A percentile compares a stretch with the other conserved stretches of the same genome.
phyloP scores from a whole-genome alignment of 1,284 basidiomycete genomes.

The Abortiporus biennis region DNA sequence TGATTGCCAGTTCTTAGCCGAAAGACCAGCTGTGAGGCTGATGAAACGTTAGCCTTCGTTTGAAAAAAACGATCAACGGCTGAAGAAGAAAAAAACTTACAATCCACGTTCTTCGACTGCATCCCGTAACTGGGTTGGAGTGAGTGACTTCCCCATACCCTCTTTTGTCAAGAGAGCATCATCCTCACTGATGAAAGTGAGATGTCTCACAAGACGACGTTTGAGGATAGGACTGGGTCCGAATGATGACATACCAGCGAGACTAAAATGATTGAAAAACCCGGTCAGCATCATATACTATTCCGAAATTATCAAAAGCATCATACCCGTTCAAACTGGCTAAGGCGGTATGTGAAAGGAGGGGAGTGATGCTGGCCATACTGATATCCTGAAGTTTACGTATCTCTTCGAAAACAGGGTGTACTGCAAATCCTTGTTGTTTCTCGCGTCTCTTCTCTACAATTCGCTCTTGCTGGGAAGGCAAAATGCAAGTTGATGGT shows the following conservation, averaged over 20 bases:
- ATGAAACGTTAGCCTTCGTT: not conserved
- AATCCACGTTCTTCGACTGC: constrained; percentile 70
- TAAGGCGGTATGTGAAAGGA: too few species aligned
- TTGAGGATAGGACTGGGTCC: constrained; percentile 46
- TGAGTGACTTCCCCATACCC: constrained; percentile 37
- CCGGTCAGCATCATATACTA: constrained; percentile 5
- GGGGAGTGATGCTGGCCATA: too few species aligned
- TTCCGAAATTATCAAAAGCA: too few species aligned
- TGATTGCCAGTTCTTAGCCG: constrained; percentile 35
- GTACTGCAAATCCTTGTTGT: constrained; percentile 33
- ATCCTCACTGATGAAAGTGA: constrained; percentile 49
- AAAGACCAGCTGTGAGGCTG: constrained; percentile 33
- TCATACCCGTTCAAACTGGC: too few species aligned
- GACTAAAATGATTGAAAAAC: constrained; percentile 27
- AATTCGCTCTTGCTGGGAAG: constrained; percentile 73
- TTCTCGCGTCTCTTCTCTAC: constrained; percentile 53
- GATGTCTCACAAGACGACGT: constrained; percentile 49
- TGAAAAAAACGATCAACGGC: constrained; percentile 1
- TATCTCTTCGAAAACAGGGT: constrained; percentile 23
- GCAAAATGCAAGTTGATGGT: constrained; percentile 84
- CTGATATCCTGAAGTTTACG: too few species aligned
- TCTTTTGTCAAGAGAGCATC: constrained; percentile 54
- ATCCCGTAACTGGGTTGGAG: constrained; percentile 46
- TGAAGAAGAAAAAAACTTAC: constrained; percentile 36
- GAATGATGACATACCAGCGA: constrained; percentile 53